Conservation (phyloP, 768 basidiomycete species). For the Sporobolomyces roseus region DNA sequence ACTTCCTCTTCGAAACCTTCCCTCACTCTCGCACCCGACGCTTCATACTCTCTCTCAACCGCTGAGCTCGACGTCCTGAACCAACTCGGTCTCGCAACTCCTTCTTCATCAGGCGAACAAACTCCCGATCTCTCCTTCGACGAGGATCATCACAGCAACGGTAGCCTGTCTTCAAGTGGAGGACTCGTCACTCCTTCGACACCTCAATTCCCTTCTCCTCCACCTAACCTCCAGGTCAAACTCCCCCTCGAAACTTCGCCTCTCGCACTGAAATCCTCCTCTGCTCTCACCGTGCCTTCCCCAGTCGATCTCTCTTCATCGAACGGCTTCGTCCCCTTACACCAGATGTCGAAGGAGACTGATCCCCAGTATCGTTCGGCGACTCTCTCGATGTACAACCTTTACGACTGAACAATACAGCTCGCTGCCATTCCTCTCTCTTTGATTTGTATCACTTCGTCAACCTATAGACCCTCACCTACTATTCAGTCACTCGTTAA, state of each 20-base stretch:
- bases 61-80: slow-evolving; percentile 27
- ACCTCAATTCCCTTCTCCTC: slow-evolving; percentile 8
- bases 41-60: slow-evolving; percentile 14
- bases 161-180: background rate
- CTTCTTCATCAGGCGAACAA: slow-evolving; percentile 6
- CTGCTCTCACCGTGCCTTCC: background rate
- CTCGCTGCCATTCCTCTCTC: background rate
- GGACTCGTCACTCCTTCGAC: slow-evolving; percentile 5
- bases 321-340: slow-evolving; percentile 7
- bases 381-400: background rate
- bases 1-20: background rate
- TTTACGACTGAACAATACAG: slow-evolving; percentile 13
- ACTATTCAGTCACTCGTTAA: too few species aligned
- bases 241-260: background rate
- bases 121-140: slow-evolving; percentile 28
- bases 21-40: background rate
- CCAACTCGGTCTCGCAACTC: slow-evolving; percentile 21
- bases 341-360: slow-evolving; percentile 3
- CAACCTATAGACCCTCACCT: too few species aligned
- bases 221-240: background rate
- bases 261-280: slow-evolving; percentile 3
- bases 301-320: background rate
- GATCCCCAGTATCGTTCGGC: slow-evolving; percentile 7
- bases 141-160: slow-evolving; percentile 2
- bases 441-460: too few species aligned